phyloP scores from a whole-genome alignment of 2,329 filamentous ascomycete species.

The Aspergillus eucalypticola region DNA sequence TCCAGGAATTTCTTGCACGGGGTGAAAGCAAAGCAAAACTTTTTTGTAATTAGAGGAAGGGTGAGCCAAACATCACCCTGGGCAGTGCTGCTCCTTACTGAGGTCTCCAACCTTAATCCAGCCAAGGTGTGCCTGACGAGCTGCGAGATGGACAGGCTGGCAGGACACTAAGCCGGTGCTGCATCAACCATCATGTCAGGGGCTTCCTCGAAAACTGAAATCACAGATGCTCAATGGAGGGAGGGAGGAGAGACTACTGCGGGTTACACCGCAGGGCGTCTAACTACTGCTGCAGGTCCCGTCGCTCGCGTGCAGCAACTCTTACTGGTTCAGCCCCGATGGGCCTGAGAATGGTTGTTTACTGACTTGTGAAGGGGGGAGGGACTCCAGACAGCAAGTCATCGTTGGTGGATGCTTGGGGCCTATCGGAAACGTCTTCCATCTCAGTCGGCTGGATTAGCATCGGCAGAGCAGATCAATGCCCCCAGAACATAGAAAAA shows the following conservation, averaged over 20 bases:
- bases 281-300: constrained; percentile 18
- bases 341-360: not conserved
- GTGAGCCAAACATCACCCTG: not conserved
- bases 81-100: constrained; percentile 14
- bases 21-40: too few species aligned
- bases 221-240: not conserved
- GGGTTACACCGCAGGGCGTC: constrained; percentile 16
- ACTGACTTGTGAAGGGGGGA: not conserved
- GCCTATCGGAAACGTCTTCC: not conserved
- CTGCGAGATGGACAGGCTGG: not conserved
- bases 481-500: not conserved
- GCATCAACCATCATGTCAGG: constrained; percentile 17
- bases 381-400: not conserved
- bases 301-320: constrained; percentile 15
- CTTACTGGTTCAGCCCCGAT: not conserved
- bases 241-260: constrained; percentile 1
- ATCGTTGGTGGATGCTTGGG: not conserved
- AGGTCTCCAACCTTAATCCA: constrained; percentile 16
- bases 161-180: not conserved
- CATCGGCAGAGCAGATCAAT: not conserved
- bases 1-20: too few species aligned
- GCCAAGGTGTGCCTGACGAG: constrained; percentile 8
- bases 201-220: constrained; percentile 12
- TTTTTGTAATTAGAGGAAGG: too few species aligned
- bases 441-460: not conserved